These are phyloP conservation scores for Wallacemonas sp. DNA, from an alignment of 208 protist species.

Conservation along the genomic window DNA sequence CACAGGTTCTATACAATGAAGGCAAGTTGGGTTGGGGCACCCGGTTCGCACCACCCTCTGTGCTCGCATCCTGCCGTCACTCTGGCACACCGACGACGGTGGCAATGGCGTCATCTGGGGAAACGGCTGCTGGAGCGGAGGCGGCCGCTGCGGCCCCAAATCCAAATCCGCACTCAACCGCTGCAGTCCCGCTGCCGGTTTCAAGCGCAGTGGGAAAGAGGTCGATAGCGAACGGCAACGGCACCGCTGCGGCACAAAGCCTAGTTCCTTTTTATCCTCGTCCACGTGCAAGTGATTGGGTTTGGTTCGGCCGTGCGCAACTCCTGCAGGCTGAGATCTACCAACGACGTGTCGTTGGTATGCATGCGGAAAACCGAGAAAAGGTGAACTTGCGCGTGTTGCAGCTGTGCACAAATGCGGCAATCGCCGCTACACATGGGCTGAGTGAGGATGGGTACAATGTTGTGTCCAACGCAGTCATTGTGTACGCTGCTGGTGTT, in stretches of 20 bases:
- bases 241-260: background rate
- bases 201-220: background rate
- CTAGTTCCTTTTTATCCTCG: conserved; percentile 21
- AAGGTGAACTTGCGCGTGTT: conserved; percentile 37
- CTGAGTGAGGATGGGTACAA: conserved; percentile 15
- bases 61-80: too few species aligned
- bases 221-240: background rate
- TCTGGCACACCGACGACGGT: too few species aligned
- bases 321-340: conserved; percentile 53
- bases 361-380: conserved; percentile 27
- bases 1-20: conserved; percentile 59
- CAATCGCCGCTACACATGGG: conserved; percentile 65
- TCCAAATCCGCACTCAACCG: too few species aligned
- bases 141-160: background rate
- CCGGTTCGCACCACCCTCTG: conserved; percentile 7
- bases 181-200: too few species aligned
- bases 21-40: conserved; percentile 80
- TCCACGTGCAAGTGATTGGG: conserved; percentile 52
- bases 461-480: conserved; percentile 34
- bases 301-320: conserved; percentile 67
- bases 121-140: conserved; percentile 9
- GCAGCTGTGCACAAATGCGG: conserved; percentile 68
- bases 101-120: background rate
- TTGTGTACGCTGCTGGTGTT: conserved; percentile 35
- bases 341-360: conserved; percentile 24